These are phyloP conservation scores for Fusarium subtropicale DNA, from an alignment of 2,329 filamentous ascomycete species.

Conservation along the genomic window DNA sequence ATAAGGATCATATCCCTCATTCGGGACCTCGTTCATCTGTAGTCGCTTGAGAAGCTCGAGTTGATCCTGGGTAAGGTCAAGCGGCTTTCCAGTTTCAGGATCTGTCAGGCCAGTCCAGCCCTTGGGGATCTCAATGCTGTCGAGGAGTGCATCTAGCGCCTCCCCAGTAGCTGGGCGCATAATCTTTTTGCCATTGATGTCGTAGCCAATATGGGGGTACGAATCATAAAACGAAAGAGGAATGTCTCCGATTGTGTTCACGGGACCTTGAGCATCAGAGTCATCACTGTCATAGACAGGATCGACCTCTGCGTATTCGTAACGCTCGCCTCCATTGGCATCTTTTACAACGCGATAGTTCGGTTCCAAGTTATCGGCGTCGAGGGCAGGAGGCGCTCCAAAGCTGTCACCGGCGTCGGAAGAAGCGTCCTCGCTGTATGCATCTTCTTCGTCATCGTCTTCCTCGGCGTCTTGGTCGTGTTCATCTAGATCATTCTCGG, in stretches of 20 bases:
- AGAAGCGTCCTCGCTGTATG: conserved; percentile 44
- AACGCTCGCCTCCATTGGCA: conserved; percentile 90
- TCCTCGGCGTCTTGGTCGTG: conserved; percentile 58
- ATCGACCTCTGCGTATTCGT: conserved; percentile 93
- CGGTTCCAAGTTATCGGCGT: conserved; percentile 57
- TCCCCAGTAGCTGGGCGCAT: conserved; percentile 95
- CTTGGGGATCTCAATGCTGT: conserved; percentile 96
- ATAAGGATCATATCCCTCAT: conserved; percentile 93
- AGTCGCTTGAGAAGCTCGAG: conserved; percentile 88
- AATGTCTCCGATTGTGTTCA: conserved; percentile 96
- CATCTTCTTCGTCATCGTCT: conserved; percentile 45
- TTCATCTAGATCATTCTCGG: conserved; percentile 45
- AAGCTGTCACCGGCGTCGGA: conserved; percentile 54
- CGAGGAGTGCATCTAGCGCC: conserved; percentile 90
- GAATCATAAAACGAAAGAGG: conserved; percentile 95
- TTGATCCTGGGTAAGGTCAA: conserved; percentile 89
- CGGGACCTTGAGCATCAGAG: conserved; percentile 80
- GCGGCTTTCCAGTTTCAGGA: conserved; percentile 89
- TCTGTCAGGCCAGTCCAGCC: conserved; percentile 98
- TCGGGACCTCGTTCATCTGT: conserved; percentile 87
- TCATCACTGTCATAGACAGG: conserved; percentile 97
- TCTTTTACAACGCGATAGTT: conserved; percentile 74
- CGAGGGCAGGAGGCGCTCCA: conserved; percentile 47
- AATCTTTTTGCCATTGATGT: conserved; percentile 98
- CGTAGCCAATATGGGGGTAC: conserved; percentile 98